A percentile compares a stretch with the other conserved stretches of the same genome.
Conservation (phyloP, 2,329 filamentous ascomycete genomes). For the Helicocarpus griseus region DNA sequence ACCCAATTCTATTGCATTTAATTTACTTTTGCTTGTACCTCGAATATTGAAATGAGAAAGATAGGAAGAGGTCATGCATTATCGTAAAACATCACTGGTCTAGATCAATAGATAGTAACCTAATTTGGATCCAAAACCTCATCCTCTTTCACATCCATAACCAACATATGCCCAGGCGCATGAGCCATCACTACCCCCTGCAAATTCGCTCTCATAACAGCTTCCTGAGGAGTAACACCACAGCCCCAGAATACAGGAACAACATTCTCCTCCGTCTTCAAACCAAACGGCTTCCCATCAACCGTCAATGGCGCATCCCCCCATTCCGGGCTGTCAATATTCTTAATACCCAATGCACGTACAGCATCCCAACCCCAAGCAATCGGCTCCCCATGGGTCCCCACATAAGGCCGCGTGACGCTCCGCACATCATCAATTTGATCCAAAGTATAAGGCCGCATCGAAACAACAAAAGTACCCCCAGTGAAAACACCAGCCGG, state of each 20-base stretch:
- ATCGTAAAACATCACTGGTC: neutral
- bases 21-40: too few relatives aligned
- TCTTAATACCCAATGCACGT: constrained; percentile 42
- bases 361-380: constrained; percentile 56
- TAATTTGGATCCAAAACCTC: neutral
- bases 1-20: too few relatives aligned
- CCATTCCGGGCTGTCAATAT: constrained; percentile 48
- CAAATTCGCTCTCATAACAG: constrained; percentile 47
- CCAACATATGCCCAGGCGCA: constrained; percentile 53
- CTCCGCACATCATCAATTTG: constrained; percentile 45
- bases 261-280: constrained; percentile 30
- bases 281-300: constrained; percentile 26
- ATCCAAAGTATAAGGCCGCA: constrained; percentile 46
- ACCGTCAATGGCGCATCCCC: constrained; percentile 39
- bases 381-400: constrained; percentile 55
- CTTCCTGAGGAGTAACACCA: constrained; percentile 57
- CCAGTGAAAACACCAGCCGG: constrained; percentile 50
- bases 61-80: too few relatives aligned
- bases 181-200: constrained; percentile 52
- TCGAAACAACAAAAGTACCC: constrained; percentile 51
- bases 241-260: constrained; percentile 56
- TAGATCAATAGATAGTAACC: neutral
- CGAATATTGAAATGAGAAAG: too few relatives aligned
- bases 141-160: constrained; percentile 38
- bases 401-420: constrained; percentile 46